Conservation (phyloP, 2,329 filamentous ascomycete genomes). For the Microcyclosporella mali region DNA sequence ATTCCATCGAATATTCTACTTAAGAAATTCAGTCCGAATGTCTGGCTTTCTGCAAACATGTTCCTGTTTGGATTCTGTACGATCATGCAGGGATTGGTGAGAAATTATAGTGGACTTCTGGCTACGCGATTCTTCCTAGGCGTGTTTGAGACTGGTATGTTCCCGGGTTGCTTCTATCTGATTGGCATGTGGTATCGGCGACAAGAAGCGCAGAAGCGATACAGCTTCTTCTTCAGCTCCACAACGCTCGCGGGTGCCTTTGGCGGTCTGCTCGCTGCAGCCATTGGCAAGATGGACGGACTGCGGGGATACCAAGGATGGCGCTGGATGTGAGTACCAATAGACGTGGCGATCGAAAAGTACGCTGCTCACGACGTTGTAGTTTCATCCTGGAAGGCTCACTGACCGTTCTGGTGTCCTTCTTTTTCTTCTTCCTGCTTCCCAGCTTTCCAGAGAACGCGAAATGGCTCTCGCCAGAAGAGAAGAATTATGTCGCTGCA, state of each 20-base stretch:
- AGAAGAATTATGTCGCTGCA: constrained; percentile 42
- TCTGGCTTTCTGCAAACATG: constrained; percentile 63
- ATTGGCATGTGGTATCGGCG: constrained; percentile 79
- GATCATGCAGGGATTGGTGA: constrained; percentile 64
- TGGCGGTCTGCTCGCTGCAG: constrained; percentile 75
- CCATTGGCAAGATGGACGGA: constrained; percentile 82
- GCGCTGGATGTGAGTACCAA: constrained; percentile 52
- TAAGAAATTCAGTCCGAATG: constrained; percentile 46
- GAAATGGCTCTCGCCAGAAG: constrained; percentile 43
- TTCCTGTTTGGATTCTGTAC: constrained; percentile 73
- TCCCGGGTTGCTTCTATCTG: constrained; percentile 53
- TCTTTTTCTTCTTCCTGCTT: constrained; percentile 44
- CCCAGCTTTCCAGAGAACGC: constrained; percentile 47
- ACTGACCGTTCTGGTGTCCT: constrained; percentile 39
- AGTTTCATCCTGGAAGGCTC: constrained; percentile 61
- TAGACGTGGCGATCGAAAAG: neutral
- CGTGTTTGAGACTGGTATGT: constrained; percentile 48
- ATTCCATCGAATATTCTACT: constrained; percentile 49
- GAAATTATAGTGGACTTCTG: constrained; percentile 71
- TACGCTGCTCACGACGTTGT: neutral
- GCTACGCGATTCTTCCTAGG: constrained; percentile 80
- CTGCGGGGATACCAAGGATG: constrained; percentile 63
- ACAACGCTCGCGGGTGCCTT: constrained; percentile 78
- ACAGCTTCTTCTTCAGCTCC: constrained; percentile 86
- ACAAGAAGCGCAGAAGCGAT: constrained; percentile 81